Evolutionary conservation across 2,329 filamentous ascomycete species (phyloP).

Genomic region (Remersonia thermophila): DNA sequence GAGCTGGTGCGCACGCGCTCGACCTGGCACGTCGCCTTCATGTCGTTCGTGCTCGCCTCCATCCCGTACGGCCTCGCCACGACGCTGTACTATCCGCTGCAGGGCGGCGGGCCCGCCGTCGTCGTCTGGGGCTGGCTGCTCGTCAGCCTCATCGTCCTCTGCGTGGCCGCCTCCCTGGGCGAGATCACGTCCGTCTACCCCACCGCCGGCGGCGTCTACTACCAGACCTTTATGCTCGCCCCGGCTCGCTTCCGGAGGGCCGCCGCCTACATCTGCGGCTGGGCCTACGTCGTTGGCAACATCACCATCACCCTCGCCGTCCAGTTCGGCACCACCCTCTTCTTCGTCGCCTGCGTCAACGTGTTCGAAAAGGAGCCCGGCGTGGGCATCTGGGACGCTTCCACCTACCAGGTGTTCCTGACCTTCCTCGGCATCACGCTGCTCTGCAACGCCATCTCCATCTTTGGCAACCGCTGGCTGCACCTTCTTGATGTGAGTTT

Average conservation of each 20-base stretch:
- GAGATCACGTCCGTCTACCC: slow-evolving; percentile 68
- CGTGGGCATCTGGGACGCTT: slow-evolving; percentile 32
- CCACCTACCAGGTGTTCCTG: slow-evolving; percentile 54
- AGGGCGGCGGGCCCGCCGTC: slow-evolving; percentile 53
- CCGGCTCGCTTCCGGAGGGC: slow-evolving; percentile 47
- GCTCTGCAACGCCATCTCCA: slow-evolving; percentile 51
- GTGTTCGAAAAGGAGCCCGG: slow-evolving; percentile 37
- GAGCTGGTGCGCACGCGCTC: slow-evolving; percentile 53
- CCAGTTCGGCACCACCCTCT: slow-evolving; percentile 65
- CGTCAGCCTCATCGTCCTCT: slow-evolving; percentile 51
- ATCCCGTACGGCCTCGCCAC: slow-evolving; percentile 64
- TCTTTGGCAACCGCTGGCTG: slow-evolving; percentile 54
- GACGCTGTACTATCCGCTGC: slow-evolving; percentile 54
- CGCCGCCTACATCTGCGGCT: slow-evolving; percentile 60
- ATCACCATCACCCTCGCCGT: slow-evolving; percentile 75
- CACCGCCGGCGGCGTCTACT: slow-evolving; percentile 68
- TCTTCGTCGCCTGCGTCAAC: slow-evolving; percentile 43
- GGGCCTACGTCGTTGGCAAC: slow-evolving; percentile 67
- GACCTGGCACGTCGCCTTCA: slow-evolving; percentile 58
- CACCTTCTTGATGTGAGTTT: slow-evolving; percentile 55
- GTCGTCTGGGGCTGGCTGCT: slow-evolving; percentile 63
- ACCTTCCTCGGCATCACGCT: slow-evolving; percentile 60
- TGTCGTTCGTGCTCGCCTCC: slow-evolving; percentile 64
- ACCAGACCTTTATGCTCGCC: slow-evolving; percentile 65
- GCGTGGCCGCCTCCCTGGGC: slow-evolving; percentile 56